phyloP scores from a whole-genome alignment of 208 protist species.

The Trichomonas gallinae region DNA sequence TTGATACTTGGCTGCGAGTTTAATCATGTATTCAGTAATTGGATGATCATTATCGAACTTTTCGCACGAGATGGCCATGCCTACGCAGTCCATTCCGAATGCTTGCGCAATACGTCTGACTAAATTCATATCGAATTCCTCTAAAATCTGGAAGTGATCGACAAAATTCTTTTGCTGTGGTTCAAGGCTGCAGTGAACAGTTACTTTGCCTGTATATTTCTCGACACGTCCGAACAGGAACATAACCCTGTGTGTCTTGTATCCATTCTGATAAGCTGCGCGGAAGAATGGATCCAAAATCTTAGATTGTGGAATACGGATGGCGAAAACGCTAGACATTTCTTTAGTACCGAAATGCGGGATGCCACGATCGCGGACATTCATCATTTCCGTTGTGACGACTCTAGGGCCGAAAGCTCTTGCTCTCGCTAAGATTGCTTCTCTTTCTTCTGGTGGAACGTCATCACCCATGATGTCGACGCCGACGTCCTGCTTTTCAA shows the following conservation, averaged over 20 bases:
- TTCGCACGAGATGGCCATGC: not conserved
- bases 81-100: not conserved
- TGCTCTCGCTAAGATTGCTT: not conserved
- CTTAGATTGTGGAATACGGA: not conserved
- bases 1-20: not conserved
- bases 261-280: not conserved
- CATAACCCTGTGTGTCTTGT: not conserved
- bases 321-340: not conserved
- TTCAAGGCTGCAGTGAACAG: not conserved
- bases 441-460: not conserved
- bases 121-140: not conserved
- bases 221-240: not conserved
- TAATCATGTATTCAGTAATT: not conserved
- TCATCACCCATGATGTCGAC: not conserved
- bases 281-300: not conserved
- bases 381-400: not conserved
- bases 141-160: not conserved
- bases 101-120: not conserved
- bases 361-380: not conserved
- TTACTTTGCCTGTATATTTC: not conserved
- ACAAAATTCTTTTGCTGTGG: not conserved
- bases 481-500: not conserved
- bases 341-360: not conserved
- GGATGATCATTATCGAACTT: not conserved
- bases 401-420: not conserved